Percentiles rank a stretch among this genome's conserved stretches.
Evolutionary conservation across 1,284 basidiomycete species (phyloP).

Genomic region (Spongispora temasekensis): DNA sequence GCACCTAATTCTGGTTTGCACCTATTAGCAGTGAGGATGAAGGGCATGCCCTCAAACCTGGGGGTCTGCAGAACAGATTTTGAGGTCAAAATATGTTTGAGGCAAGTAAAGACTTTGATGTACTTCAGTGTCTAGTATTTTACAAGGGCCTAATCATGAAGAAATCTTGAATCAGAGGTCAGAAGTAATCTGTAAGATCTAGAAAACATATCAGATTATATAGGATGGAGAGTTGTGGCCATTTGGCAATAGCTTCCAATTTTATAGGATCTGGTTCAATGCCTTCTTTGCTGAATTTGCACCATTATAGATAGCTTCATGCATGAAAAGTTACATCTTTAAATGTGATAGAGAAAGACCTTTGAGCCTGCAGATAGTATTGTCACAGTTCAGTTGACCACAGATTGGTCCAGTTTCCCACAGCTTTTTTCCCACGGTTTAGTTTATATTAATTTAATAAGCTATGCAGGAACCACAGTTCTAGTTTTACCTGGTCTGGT

Average conservation of each 20-base stretch:
- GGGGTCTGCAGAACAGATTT: neutral
- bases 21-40: constrained; percentile 6
- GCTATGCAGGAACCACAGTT: too few relatives aligned
- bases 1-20: constrained; percentile 4
- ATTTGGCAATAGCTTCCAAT: constrained; percentile 5
- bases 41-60: constrained; percentile 9
- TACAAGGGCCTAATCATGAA: neutral
- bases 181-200: constrained; percentile 12
- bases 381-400: too few relatives aligned
- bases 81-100: neutral
- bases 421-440: too few relatives aligned
- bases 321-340: neutral
- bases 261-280: constrained; percentile 5
- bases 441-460: too few relatives aligned
- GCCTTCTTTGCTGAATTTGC: neutral
- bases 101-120: neutral
- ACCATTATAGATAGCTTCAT: neutral
- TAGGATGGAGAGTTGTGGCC: neutral
- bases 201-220: constrained; percentile 7
- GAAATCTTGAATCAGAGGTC: constrained; percentile 2
- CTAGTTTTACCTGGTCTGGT: too few relatives aligned
- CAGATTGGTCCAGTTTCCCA: too few relatives aligned
- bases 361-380: too few relatives aligned
- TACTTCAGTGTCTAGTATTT: neutral
- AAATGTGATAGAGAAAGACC: neutral